Conservation (phyloP, 768 basidiomycete species). For the Antrodiella citrinella region DNA sequence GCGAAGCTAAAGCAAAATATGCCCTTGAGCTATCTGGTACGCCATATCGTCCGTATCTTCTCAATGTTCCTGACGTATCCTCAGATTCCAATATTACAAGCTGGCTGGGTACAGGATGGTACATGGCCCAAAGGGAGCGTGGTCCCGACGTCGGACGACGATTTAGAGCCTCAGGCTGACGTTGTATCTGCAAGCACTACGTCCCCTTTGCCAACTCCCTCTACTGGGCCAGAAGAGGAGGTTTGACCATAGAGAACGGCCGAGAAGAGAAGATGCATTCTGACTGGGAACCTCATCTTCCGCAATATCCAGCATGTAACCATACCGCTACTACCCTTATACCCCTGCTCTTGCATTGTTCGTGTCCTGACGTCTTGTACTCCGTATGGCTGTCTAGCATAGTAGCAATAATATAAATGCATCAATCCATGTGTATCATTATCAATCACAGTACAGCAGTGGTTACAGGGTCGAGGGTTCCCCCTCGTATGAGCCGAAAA, state of each 20-base stretch:
- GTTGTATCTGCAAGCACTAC: neutral
- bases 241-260: too few species aligned
- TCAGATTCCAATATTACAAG: slow-evolving; percentile 67
- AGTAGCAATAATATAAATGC: too few species aligned
- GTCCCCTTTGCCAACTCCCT: neutral
- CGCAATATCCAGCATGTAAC: neutral
- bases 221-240: neutral
- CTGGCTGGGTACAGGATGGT: slow-evolving; percentile 67
- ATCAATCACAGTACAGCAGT: neutral
- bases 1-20: slow-evolving; percentile 47
- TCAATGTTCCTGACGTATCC: slow-evolving; percentile 7
- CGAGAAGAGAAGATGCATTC: neutral
- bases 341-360: neutral
- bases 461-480: neutral
- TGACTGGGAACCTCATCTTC: neutral
- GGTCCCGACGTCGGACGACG: slow-evolving; percentile 58
- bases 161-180: slow-evolving; percentile 6
- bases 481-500: neutral
- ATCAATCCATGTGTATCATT: neutral
- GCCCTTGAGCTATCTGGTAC: slow-evolving; percentile 35
- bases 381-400: too few species aligned
- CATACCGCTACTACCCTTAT: neutral
- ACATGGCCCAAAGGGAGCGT: slow-evolving; percentile 64
- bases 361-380: neutral
- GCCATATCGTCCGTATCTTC: slow-evolving; percentile 5